Evolutionary conservation across 164 flowering plant genomes (phyloP).

Genomic region (Kalanchoe fedtschenkoi): DNA sequence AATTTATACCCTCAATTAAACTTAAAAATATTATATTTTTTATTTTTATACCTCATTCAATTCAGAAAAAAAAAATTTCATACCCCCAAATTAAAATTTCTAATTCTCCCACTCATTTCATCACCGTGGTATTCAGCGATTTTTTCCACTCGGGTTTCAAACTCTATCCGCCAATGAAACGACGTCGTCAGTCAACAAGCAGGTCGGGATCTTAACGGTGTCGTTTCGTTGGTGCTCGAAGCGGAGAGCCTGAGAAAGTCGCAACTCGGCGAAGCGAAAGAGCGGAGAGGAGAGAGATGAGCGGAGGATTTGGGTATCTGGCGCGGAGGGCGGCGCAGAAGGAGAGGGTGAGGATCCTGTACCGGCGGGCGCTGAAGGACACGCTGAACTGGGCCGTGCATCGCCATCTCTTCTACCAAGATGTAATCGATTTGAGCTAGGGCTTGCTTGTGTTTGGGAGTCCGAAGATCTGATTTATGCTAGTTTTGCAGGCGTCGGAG

Average conservation of each 20-base stretch:
- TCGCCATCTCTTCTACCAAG: too few relatives aligned
- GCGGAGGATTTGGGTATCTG: conserved; percentile 2
- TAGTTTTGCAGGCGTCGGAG: background rate
- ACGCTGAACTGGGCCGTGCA: conserved; percentile 3
- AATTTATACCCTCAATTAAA: too few relatives aligned
- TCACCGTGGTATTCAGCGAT: too few relatives aligned
- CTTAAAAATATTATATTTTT: too few relatives aligned
- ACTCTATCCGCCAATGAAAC: too few relatives aligned
- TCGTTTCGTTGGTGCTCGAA: background rate
- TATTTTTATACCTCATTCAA: too few relatives aligned
- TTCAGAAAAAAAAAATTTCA: too few relatives aligned
- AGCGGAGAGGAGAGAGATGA: background rate
- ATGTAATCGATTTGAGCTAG: background rate
- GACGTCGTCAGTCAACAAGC: too few relatives aligned
- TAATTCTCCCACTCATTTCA: too few relatives aligned
- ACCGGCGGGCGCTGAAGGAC: background rate
- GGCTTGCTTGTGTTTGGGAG: background rate
- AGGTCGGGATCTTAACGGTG: too few relatives aligned
- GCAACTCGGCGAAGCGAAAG: background rate
- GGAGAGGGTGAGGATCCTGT: background rate
- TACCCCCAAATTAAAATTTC: too few relatives aligned
- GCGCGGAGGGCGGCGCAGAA: conserved; percentile 6
- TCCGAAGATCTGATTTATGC: background rate
- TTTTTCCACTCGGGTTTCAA: too few relatives aligned
- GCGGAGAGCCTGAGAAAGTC: background rate